A percentile compares a stretch with the other conserved stretches of the same genome.
Conservation (phyloP, 805 yeast species). For the Nakazawaea ishiwadae region DNA sequence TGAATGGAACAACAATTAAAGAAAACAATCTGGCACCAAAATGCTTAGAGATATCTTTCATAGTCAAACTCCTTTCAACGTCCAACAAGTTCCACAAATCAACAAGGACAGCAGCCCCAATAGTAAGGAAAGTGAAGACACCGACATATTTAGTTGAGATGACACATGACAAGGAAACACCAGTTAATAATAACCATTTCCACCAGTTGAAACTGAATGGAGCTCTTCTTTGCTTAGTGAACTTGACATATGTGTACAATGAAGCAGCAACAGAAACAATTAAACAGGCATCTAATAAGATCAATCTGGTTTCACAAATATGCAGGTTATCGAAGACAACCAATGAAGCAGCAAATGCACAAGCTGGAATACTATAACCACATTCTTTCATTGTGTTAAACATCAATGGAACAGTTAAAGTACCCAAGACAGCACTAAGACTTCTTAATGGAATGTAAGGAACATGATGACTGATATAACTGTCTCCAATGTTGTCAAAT, state of each 20-base stretch:
- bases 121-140: constrained; percentile 79
- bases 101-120: constrained; percentile 80
- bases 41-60: constrained; percentile 59
- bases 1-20: constrained; percentile 74
- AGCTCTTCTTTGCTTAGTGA: constrained; percentile 58
- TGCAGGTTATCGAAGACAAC: constrained; percentile 90
- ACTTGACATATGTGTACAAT: constrained; percentile 72
- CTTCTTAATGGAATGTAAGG: constrained; percentile 85
- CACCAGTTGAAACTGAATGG: constrained; percentile 81
- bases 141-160: constrained; percentile 97
- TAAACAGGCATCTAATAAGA: constrained; percentile 87
- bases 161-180: constrained; percentile 82
- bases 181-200: constrained; percentile 81
- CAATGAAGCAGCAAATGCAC: constrained; percentile 69
- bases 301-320: constrained; percentile 83
- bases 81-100: constrained; percentile 91
- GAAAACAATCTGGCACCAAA: constrained; percentile 67
- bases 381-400: constrained; percentile 83
- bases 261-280: constrained; percentile 79
- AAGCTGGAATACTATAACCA: constrained; percentile 72
- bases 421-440: constrained; percentile 75
- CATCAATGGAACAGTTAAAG: constrained; percentile 77
- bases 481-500: constrained; percentile 85
- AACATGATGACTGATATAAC: constrained; percentile 70
- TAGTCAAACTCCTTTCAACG: constrained; percentile 56